These are phyloP conservation scores for Macrolepiota fuliginosa DNA, from an alignment of 768 basidiomycete genomes.

Conservation along the genomic window DNA sequence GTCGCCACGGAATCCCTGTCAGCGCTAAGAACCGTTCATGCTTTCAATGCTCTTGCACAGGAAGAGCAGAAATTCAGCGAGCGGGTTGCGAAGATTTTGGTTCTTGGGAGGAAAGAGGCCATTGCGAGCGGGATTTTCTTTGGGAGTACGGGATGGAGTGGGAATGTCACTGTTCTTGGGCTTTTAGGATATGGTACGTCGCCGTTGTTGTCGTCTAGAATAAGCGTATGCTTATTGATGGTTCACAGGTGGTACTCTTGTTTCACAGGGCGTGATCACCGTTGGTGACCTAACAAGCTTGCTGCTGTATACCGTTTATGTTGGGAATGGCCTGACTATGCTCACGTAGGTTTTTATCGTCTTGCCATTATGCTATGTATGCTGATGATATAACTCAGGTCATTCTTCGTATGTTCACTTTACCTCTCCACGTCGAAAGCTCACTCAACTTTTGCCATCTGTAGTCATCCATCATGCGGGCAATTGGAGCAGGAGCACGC, in stretches of 20 bases:
- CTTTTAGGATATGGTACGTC: conserved; percentile 84
- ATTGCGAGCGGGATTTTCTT: conserved; percentile 91
- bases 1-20: conserved; percentile 89
- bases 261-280: conserved; percentile 83
- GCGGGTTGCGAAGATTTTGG: conserved; percentile 61
- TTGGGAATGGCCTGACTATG: conserved; percentile 77
- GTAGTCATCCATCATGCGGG: conserved; percentile 93
- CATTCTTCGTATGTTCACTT: conserved; percentile 47
- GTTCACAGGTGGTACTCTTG: conserved; percentile 78
- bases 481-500: conserved; percentile 87
- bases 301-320: conserved; percentile 88
- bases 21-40: conserved; percentile 85
- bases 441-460: neutral
- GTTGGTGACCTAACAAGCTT: conserved; percentile 91
- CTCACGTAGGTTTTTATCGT: conserved; percentile 52
- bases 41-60: conserved; percentile 79
- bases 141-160: conserved; percentile 89
- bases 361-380: neutral
- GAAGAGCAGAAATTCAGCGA: conserved; percentile 78
- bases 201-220: too few relatives aligned
- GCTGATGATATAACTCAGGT: conserved; percentile 27
- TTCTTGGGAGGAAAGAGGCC: conserved; percentile 82
- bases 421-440: conserved; percentile 15
- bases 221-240: neutral
- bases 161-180: conserved; percentile 87